phyloP scores from a whole-genome alignment of 2,329 filamentous ascomycete genomes.

The Laburnicola sp. region DNA sequence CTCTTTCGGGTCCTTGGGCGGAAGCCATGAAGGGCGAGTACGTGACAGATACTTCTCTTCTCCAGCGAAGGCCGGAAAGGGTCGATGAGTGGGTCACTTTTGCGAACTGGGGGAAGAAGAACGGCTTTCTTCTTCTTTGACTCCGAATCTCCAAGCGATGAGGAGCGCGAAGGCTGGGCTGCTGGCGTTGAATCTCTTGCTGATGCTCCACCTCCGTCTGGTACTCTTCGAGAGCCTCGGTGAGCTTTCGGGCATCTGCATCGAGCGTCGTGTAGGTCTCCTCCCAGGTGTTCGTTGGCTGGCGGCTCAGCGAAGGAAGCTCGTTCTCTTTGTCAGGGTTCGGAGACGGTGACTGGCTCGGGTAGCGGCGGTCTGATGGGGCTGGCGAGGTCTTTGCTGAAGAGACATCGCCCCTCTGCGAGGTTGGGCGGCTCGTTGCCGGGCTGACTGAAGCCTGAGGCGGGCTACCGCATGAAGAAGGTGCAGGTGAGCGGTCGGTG shows the following conservation, averaged over 20 bases:
- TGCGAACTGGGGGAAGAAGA: slow-evolving; percentile 65
- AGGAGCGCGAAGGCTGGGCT: slow-evolving; percentile 44
- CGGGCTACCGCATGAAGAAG: slow-evolving; percentile 34
- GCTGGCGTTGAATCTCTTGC: slow-evolving; percentile 57
- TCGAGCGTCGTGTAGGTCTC: slow-evolving; percentile 69
- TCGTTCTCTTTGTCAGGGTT: slow-evolving; percentile 22
- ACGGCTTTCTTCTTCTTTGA: slow-evolving; percentile 59
- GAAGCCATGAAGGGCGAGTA: slow-evolving; percentile 78
- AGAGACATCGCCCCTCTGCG: slow-evolving; percentile 15
- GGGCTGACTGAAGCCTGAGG: slow-evolving; percentile 30
- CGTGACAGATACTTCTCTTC: slow-evolving; percentile 78
- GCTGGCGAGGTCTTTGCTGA: slow-evolving; percentile 33
- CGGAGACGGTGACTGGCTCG: slow-evolving; percentile 25
- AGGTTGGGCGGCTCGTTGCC: slow-evolving; percentile 17
- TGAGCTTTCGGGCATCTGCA: slow-evolving; percentile 72
- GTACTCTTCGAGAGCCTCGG: slow-evolving; percentile 79
- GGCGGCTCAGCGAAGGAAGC: slow-evolving; percentile 44
- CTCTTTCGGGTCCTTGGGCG: slow-evolving; percentile 85
- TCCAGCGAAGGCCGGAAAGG: slow-evolving; percentile 82
- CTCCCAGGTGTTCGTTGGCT: slow-evolving; percentile 74
- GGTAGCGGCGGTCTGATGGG: slow-evolving; percentile 24
- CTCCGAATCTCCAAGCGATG: slow-evolving; percentile 33
- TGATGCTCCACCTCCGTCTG: slow-evolving; percentile 62
- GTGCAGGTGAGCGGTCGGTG: slow-evolving; percentile 45
- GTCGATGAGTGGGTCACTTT: slow-evolving; percentile 80